Evolutionary conservation across 345 rosid species (phyloP), one percentile per base, ranked within the genome.

Genomic region (Excoecaria cochinchinensis): DNA sequence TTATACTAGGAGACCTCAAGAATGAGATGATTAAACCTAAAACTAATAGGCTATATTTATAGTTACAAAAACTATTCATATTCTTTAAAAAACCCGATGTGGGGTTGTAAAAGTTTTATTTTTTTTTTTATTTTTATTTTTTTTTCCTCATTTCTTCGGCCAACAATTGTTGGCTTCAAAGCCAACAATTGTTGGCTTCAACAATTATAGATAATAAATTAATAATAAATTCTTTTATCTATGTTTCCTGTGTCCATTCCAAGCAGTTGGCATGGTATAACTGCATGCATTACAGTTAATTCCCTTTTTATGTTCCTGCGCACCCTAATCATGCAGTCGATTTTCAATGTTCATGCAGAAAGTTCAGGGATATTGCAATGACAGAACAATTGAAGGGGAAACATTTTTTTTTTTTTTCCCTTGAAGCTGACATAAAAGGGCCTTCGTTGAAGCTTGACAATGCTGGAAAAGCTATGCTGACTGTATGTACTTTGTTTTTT

Each of bases 401-500:
- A 76, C 81, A 86, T 77, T 94, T 94, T 70, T 90, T 94, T 84
- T n/a, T n/a, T n/a, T n/a, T n/a, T n/a, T n/a, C n/a, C n/a, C 94
- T 94, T 80, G 98, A 92, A 84, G 74, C 85, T 50, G 98, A 92
- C 79, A 86, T 95, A 74, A 92, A 86, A 78, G 97, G 97, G 74
- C 97, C 97, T 36, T 67, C 80, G 59, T 73, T 94, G 89, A 94
- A 92, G 88, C 94, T 91, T 69, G 97, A 92, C 86, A 91, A 95
- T 74, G 90, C 97, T 57, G 97, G 98, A 80, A 95, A 92, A 85
- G 87, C 97, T 36, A 92, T 88, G 70, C 80, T 95, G 62, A 95
- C 98, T 0, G 97, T 92, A 73, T 85, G 94, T 87, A 42, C 46
- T n/a, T n/a, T n/a, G n/a, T n/a, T n/a, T 44, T 36, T 44, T 19